Evolutionary conservation across 1,284 basidiomycete genomes (phyloP), one percentile per base, ranked within the genome.

Genomic region (Ganoderma leucocontextum): DNA sequence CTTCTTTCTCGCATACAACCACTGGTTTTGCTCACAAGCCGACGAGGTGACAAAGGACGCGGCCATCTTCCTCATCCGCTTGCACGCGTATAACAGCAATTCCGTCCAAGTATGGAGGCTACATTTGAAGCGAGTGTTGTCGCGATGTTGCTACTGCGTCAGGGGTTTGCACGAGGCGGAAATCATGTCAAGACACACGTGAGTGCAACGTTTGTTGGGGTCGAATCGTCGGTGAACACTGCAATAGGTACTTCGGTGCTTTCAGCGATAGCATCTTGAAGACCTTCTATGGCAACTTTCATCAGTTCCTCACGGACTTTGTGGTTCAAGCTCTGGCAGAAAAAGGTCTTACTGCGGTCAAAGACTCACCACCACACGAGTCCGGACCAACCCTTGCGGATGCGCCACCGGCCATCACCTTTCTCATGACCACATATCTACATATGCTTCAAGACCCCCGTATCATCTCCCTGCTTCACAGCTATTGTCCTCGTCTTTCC

Each of bases 1-100:
- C 3, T 22, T 55, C 42, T 17, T 62, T 33, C 64, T 49, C 4
- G 60, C 53, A 13, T 61, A 69, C 61, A 69, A 70, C 58, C 93
- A 95, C 74, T 94, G 93, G 92, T 94, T 91, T 75, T 95, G 93
- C 76, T 76, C 80, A 53, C 82, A 82, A 49, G 91, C 90, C 2
- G 80, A 85, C 62, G 74, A 81, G 22, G 79, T 86, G 47, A 86
- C 86, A 0, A 76, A 84, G 7, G 89, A 86, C 64, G 87, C 90
- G 1, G 93, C 95, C 0, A 90, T 88, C 0, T 97, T 95, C 80
- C 85, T 95, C 60, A 82, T 96, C 62, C 87, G 94, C 69, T 80
- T 96, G 57, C 91, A 93, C 75, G 95, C 95, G 4, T 96, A 95
- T 74, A 82, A 87, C 62, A 88, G 88, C 68, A 76, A 80, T 0